phyloP scores from a whole-genome alignment of 441 rosid genomes.

The Syzygium syzygioides region DNA sequence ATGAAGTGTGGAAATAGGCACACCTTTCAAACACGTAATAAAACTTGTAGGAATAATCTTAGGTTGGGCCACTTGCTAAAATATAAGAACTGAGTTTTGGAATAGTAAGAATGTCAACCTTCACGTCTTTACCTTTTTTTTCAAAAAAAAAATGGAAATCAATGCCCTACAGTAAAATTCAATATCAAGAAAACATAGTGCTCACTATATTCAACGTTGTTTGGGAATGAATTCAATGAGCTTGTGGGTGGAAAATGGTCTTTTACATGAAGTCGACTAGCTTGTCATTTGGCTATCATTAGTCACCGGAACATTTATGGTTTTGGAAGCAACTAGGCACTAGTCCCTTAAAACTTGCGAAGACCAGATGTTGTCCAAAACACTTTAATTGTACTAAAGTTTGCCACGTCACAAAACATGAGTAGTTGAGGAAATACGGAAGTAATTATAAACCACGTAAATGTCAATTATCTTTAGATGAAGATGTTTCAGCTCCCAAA shows the following conservation, averaged over 20 bases:
- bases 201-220: background rate
- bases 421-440: background rate
- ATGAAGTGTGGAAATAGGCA: background rate
- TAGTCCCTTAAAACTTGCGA: background rate
- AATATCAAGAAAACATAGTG: background rate
- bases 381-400: background rate
- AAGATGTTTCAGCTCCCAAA: background rate
- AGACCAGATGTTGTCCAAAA: background rate
- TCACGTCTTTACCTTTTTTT: background rate
- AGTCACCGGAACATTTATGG: background rate
- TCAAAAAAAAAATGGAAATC: background rate
- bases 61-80: background rate
- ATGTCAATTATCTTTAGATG: background rate
- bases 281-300: background rate
- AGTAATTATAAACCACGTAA: background rate
- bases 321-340: background rate
- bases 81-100: background rate
- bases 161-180: background rate
- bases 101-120: background rate
- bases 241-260: background rate
- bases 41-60: background rate
- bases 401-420: background rate
- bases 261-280: background rate
- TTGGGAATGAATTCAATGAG: background rate
- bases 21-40: no score